Evolutionary conservation across 306 rosid genomes (phyloP).

Genomic region (Dryas alaskensis): DNA sequence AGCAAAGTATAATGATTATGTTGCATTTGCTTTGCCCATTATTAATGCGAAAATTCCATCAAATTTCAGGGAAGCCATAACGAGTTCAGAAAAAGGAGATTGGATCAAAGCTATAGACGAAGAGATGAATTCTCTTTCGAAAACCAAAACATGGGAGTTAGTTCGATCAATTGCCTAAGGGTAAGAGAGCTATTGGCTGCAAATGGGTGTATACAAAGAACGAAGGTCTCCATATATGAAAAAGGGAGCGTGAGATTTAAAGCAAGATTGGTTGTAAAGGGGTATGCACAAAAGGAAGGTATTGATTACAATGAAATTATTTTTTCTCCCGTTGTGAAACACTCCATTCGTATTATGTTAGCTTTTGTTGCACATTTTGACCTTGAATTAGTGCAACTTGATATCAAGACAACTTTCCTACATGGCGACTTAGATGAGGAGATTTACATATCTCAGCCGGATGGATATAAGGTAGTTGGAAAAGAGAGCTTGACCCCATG

Average conservation of each 20-base stretch:
- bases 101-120: neutral
- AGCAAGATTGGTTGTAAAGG: neutral
- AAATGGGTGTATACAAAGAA: neutral
- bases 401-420: neutral
- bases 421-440: neutral
- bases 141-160: neutral
- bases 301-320: neutral
- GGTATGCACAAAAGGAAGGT: neutral
- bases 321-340: neutral
- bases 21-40: neutral
- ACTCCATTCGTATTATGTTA: neutral
- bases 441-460: neutral
- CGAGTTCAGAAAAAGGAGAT: neutral
- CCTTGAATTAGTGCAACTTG: neutral
- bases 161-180: neutral
- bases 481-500: neutral
- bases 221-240: neutral
- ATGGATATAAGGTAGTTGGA: neutral
- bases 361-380: neutral
- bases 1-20: neutral
- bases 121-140: neutral
- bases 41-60: neutral
- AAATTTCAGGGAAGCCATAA: neutral
- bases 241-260: neutral
- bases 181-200: neutral